Evolutionary conservation across 352 stramenopile genomes (phyloP), one percentile per base, ranked within the genome.

Genomic region (Globisporangium nodosum): DNA sequence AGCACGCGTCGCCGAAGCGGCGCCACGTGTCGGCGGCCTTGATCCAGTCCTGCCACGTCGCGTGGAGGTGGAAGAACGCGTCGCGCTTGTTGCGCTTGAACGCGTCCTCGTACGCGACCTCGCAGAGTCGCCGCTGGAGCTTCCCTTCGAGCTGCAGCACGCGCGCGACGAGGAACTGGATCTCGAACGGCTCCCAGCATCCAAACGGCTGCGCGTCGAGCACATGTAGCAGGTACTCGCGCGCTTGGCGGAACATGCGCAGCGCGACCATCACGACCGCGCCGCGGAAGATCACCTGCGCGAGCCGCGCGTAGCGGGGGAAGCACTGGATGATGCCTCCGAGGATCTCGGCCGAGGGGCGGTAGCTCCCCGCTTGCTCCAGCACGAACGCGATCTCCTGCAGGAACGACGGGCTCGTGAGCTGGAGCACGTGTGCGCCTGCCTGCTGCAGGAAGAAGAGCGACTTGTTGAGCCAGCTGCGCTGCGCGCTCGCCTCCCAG

Each of bases 21-120:
- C 81, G 64, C 81, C 81, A 89, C 1, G 81, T 87, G 5, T 70
- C 62, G 0, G 69, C 20, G 7, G 68, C 54, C 43, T 78, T 75
- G 42, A 89, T 68, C 74, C 79, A 91, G 15, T 85, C 69, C 24
- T 79, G 65, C 78, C 76, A 88, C n/a, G 74, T 78, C 37, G 56
- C 35, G 21, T 74, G 73, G 5, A 55, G 43, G 3, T 56, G 47
- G 27, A 61, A 65, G 45, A 59, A 65, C 9, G 66, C 64, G 7
- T 72, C 60, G 9, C 61, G 47, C n/a, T 16, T 18, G 70, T 83
- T 33, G 27, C 46, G 42, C 30, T 40, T 8, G 40, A 86, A 88
- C 5, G 78, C 73, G 52, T 89, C 81, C 45, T 91, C 81, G 52
- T 84, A 91, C 9, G 81, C 81, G 30, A 89, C 74, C 0, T 68